These are phyloP conservation scores for Penicillium longicatenatum DNA, from an alignment of 495 filamentous ascomycete genomes.

Conservation along the genomic window DNA sequence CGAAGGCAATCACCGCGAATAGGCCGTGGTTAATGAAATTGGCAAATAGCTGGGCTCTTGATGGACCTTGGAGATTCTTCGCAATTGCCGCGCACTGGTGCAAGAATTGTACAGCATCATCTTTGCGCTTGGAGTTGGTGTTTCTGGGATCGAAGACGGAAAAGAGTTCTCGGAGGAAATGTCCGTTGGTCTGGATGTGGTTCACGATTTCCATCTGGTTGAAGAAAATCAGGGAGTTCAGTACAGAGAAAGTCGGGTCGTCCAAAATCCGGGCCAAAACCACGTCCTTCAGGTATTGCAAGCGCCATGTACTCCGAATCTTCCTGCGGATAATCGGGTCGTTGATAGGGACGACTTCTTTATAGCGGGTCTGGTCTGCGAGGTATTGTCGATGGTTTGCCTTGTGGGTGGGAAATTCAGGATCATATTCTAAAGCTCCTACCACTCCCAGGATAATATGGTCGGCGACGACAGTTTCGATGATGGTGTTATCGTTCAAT, in stretches of 20 bases:
- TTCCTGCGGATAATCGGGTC: conserved; percentile 79
- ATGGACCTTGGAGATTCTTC: conserved; percentile 86
- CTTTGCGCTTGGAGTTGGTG: conserved; percentile 70
- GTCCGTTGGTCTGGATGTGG: conserved; percentile 77
- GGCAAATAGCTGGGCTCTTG: conserved; percentile 76
- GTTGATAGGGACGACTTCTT: conserved; percentile 92
- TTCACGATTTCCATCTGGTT: conserved; percentile 97
- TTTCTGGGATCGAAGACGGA: conserved; percentile 73
- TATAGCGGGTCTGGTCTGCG: conserved; percentile 83
- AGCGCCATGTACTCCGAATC: conserved; percentile 92
- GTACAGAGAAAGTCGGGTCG: conserved; percentile 95
- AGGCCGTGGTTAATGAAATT: conserved; percentile 89
- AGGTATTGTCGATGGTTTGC: conserved; percentile 96
- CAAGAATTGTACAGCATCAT: conserved; percentile 93
- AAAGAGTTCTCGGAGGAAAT: conserved; percentile 87
- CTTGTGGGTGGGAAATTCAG: conserved; percentile 97
- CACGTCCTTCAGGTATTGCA: conserved; percentile 98
- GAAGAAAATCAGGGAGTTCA: conserved; percentile 98
- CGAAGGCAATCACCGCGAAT: conserved; percentile 87
- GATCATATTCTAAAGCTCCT: conserved; percentile 96
- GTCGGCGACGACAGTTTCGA: conserved; percentile 91
- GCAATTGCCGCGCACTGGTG: conserved; percentile 95
- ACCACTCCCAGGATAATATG: conserved; percentile 88
- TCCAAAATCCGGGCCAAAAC: conserved; percentile 94
- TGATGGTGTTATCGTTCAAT: conserved; percentile 90